phyloP scores from a whole-genome alignment of 2,329 filamentous ascomycete species.

The Trichoderma sp. region DNA sequence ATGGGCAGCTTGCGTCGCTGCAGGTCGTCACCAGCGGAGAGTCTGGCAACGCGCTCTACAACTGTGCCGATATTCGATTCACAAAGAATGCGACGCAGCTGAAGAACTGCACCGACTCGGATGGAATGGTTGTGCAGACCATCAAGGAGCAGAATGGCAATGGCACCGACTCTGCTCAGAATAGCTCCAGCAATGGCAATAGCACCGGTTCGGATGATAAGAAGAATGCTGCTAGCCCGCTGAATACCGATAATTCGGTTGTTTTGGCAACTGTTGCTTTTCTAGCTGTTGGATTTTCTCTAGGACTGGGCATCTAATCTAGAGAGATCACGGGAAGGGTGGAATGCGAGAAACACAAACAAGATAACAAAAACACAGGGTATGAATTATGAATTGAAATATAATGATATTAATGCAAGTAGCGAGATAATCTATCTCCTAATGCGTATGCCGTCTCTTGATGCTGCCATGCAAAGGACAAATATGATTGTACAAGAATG shows the following conservation, averaged over 20 bases:
- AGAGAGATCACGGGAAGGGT: slow-evolving; percentile 10
- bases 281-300: slow-evolving; percentile 45
- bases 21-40: slow-evolving; percentile 70
- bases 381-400: slow-evolving; percentile 18
- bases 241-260: slow-evolving; percentile 34
- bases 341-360: background rate
- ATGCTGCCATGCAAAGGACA: slow-evolving; percentile 12
- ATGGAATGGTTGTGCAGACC: slow-evolving; percentile 49
- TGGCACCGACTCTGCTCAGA: background rate
- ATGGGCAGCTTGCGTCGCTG: slow-evolving; percentile 68
- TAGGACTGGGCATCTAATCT: slow-evolving; percentile 43
- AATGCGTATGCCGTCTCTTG: slow-evolving; percentile 20
- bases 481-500: slow-evolving; percentile 26
- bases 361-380: background rate
- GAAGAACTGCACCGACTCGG: slow-evolving; percentile 39
- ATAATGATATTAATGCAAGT: slow-evolving; percentile 25
- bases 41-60: slow-evolving; percentile 66
- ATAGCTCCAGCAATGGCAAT: slow-evolving; percentile 9
- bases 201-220: slow-evolving; percentile 29
- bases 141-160: slow-evolving; percentile 40
- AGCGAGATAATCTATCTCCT: slow-evolving; percentile 22
- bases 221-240: slow-evolving; percentile 33
- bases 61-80: slow-evolving; percentile 76
- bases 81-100: slow-evolving; percentile 53
- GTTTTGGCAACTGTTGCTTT: slow-evolving; percentile 44